Evolutionary conservation across 1,284 basidiomycete species (phyloP), one percentile per base, ranked within the genome.

Genomic region (Afroboletus lepidellus): DNA sequence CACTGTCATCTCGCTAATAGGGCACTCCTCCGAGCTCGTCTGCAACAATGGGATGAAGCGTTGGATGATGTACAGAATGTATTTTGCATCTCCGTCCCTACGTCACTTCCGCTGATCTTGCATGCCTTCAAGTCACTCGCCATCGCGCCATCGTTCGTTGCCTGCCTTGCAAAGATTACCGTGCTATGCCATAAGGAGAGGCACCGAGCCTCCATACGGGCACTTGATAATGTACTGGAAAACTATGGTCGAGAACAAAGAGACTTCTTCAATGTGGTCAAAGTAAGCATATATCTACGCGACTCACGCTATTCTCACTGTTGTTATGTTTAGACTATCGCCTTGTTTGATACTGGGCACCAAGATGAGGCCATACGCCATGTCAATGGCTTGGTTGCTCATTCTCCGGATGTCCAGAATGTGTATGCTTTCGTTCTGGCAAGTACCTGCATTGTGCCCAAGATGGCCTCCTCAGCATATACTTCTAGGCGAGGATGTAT

Each of bases 31-130:
- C 54, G 46, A 7, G 41, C 48, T 13, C 58, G 41, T 3, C 18
- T 55, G 29, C 24, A 21, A 24, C 36, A 44, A 12, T 59, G 55
- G 53, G 46, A 52, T 24, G 25, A 1, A 5, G 63, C 62, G 9
- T 38, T 60, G 24, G 37, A 61, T 0, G 60, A 64, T 11, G 55
- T 51, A 24, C 39, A 57, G 1, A n/a, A 8, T 45, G 64, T 65
- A 54, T 39, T 1, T 43, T 16, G 1, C 2, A 25, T 37, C 5
- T 41, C 38, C 27, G 34, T 2, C 8, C n/a, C 16, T 2, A 9
- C 2, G 8, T 6, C 18, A 36, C 9, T 21, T 9, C 33, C 1
- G 3, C 49, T 64, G 5, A 63, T 15, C 8, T 37, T 1, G 3
- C 15, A 8, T 16, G 8, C 5, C 27, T 29, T 27, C 21, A 41